Evolutionary conservation across 768 basidiomycete genomes (phyloP), one percentile per base, ranked within the genome.

Genomic region (Lactarius hatsudake): DNA sequence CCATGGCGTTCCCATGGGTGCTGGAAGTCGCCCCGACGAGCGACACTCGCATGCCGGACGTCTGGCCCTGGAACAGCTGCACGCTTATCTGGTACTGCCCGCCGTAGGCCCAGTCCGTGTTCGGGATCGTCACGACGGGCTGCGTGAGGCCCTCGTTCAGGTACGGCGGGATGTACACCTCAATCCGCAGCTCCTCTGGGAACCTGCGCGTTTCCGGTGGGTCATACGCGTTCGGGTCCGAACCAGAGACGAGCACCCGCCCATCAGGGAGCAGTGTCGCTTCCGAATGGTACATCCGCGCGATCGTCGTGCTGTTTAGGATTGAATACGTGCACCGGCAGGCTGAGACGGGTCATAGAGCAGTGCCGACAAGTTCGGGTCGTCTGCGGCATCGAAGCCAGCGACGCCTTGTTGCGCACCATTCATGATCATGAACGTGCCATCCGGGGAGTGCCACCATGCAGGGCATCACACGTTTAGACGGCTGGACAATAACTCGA

Each of bases 1-100:
- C 88, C 87, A 91, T 91, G 1, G 84, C 76, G 70, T 91, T 91
- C 15, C 89, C 90, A 73, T 90, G 89, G 0, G 89, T 90, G 64
- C 87, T 89, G 26, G 90, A 90, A 0, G 84, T 84, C 4, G 89
- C 89, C 88, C 81, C 89, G 67, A 87, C 77, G 64, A 88, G 87
- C 18, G 85, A 93, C 40, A 86, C 77, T 3, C 81, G 78, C 78
- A 96, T 83, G 56, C 73, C 80, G 61, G 67, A 76, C 26, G 77
- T 83, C 34, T 79, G 73, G 68, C 81, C 75, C 70, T 81, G 69
- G 91, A 86, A 1, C 51, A 53, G 26, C 26, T 53, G 51, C 12
- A 53, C 51, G 0, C 2, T 7, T 15, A 53, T 53, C 15, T 75
- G 73, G 69, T 87, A 84, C 26, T 74, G 74, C 15, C 81, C 80